Conservation (phyloP, 208 protist species). For the Trypanosoma cruzi region DNA sequence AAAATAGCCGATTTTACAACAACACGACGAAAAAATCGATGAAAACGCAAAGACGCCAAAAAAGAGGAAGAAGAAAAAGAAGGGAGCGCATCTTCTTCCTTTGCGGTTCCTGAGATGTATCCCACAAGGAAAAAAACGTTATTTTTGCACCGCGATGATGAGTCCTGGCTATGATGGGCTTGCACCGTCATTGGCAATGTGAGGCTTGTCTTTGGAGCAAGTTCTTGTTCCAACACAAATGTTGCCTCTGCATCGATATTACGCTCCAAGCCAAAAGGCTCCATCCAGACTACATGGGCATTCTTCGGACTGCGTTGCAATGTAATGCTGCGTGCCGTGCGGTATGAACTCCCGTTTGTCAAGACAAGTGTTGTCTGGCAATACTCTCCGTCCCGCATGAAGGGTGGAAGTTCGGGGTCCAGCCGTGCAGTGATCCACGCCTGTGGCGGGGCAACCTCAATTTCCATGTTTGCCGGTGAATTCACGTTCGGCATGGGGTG, state of each 20-base stretch:
- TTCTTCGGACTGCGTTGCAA: conserved; percentile 71
- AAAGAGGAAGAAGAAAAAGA: background rate
- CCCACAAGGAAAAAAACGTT: conserved; percentile 63
- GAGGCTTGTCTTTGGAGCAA: conserved; percentile 44
- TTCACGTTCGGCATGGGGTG: conserved; percentile 60
- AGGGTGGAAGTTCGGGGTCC: conserved; percentile 55
- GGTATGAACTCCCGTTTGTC: conserved; percentile 59
- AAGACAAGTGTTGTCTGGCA: conserved; percentile 64
- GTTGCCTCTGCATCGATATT: conserved; percentile 53
- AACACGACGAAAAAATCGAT: conserved; percentile 71
- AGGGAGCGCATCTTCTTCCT: background rate
- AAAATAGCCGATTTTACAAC: conserved; percentile 64
- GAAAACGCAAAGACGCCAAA: conserved; percentile 40
- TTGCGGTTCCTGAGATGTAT: conserved; percentile 36
- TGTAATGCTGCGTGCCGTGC: conserved; percentile 56
- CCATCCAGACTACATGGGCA: conserved; percentile 68
- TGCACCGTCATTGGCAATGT: conserved; percentile 50
- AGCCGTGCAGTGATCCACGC: conserved; percentile 59
- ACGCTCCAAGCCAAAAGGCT: conserved; percentile 37
- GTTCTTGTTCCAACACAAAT: conserved; percentile 44
- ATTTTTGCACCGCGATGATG: conserved; percentile 48
- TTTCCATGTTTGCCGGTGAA: conserved; percentile 62
- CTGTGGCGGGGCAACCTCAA: conserved; percentile 62
- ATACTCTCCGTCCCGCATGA: conserved; percentile 80
- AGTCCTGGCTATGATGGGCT: conserved; percentile 58